Percentiles rank a stretch among this genome's conserved stretches.
phyloP scores from a whole-genome alignment of 2,329 filamentous ascomycete species.

The Colletotrichum sp. region DNA sequence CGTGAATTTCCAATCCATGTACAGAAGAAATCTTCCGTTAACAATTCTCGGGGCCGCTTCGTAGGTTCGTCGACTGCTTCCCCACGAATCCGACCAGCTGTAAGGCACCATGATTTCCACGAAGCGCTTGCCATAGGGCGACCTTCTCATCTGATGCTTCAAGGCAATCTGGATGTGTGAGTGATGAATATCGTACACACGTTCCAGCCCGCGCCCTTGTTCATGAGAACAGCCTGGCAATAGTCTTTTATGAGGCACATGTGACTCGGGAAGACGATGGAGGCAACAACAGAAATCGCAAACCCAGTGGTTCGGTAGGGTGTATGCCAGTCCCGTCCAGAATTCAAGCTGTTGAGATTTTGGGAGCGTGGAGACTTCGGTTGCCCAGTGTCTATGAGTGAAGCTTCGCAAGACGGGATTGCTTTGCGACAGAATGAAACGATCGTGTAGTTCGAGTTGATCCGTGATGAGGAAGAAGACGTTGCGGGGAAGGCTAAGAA shows the following conservation, averaged over 20 bases:
- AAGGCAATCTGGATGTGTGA: not conserved
- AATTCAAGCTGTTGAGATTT: not conserved
- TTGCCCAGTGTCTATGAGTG: not conserved
- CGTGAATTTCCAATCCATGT: not conserved
- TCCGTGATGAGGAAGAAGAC: not conserved
- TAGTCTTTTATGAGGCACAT: not conserved
- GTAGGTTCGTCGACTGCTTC: not conserved
- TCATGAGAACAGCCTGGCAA: not conserved
- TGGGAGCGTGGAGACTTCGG: not conserved
- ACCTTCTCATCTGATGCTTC: not conserved
- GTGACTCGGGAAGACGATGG: not conserved
- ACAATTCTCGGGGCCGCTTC: not conserved
- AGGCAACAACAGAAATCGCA: not conserved
- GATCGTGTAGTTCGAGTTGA: not conserved
- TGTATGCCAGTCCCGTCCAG: not conserved
- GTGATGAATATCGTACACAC: not conserved
- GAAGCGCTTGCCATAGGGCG: not conserved
- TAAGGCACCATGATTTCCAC: not conserved
- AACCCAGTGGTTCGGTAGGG: not conserved
- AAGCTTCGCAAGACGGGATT: not conserved
- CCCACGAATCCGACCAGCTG: not conserved
- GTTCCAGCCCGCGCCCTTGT: not conserved
- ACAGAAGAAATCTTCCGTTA: not conserved
- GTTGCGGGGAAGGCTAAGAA: not conserved
- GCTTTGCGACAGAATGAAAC: not conserved